phyloP scores from a whole-genome alignment of 805 yeast genomes.

The Priceomyces melissophilus region DNA sequence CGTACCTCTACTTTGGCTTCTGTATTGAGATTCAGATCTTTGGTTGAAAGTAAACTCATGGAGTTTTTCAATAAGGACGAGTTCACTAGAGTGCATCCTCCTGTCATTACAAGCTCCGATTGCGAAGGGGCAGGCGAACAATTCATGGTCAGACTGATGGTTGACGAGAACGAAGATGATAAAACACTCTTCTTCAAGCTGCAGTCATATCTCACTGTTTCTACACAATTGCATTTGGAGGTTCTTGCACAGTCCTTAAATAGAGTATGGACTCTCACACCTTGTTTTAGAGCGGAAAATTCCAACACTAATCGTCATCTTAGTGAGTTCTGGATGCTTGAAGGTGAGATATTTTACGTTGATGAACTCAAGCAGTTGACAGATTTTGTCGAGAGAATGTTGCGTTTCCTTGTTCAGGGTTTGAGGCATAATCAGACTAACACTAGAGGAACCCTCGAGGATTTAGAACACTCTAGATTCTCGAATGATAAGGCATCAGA shows the following conservation, averaged over 20 bases:
- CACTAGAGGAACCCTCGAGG: conserved; percentile 13
- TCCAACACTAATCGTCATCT: conserved; percentile 90
- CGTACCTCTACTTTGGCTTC: conserved; percentile 64
- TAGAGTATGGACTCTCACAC: conserved; percentile 84
- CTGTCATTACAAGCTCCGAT: conserved; percentile 82
- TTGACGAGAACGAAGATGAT: conserved; percentile 10
- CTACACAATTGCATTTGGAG: conserved; percentile 89
- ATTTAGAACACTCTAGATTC: conserved; percentile 34
- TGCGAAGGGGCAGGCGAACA: conserved; percentile 98
- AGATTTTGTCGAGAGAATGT: conserved; percentile 64
- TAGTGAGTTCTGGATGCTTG: conserved; percentile 97
- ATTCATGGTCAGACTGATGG: conserved; percentile 51
- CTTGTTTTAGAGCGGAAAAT: conserved; percentile 91
- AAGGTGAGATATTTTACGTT: conserved; percentile 79
- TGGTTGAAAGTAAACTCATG: conserved; percentile 51
- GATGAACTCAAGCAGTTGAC: conserved; percentile 59
- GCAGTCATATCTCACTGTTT: conserved; percentile 75
- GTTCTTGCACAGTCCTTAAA: conserved; percentile 68
- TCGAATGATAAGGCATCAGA: conserved; percentile 32
- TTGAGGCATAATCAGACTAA: conserved; percentile 15
- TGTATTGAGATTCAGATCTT: conserved; percentile 69
- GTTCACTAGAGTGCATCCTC: conserved; percentile 78
- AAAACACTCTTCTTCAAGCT: conserved; percentile 54
- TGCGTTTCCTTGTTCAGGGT: conserved; percentile 40
- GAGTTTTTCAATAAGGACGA: conserved; percentile 51